phyloP scores from a whole-genome alignment of 768 basidiomycete species.

The Xerocomus potaroensis region DNA sequence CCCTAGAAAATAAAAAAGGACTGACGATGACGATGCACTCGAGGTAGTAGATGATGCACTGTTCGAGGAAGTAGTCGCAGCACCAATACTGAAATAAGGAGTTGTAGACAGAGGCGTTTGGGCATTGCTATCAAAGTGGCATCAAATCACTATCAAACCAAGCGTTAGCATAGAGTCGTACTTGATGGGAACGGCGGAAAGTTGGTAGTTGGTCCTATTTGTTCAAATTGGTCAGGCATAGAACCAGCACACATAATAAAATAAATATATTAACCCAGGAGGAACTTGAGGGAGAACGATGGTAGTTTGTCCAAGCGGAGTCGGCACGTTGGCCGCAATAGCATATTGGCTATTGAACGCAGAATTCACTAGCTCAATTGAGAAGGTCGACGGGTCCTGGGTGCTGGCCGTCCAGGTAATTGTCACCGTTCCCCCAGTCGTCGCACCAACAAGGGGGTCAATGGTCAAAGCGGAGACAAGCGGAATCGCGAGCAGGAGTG shows the following conservation, averaged over 20 bases:
- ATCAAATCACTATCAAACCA: not conserved
- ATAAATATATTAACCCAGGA: slow-evolving; percentile 32
- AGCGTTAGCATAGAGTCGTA: slow-evolving; percentile 9
- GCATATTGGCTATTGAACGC: slow-evolving; percentile 51
- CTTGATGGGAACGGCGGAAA: slow-evolving; percentile 44
- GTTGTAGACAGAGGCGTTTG: slow-evolving; percentile 39
- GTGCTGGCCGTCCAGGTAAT: slow-evolving; percentile 43
- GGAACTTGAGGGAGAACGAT: slow-evolving; percentile 47
- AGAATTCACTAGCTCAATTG: slow-evolving; percentile 45
- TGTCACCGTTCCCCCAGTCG: slow-evolving; percentile 33
- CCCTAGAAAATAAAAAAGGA: not conserved
- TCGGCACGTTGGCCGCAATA: slow-evolving; percentile 51
- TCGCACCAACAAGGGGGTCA: slow-evolving; percentile 31
- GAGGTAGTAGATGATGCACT: slow-evolving; percentile 15
- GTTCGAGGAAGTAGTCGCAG: slow-evolving; percentile 4
- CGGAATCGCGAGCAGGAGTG: slow-evolving; percentile 43
- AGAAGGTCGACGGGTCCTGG: slow-evolving; percentile 40
- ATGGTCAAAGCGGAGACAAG: slow-evolving; percentile 43
- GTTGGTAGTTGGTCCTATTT: slow-evolving; percentile 43
- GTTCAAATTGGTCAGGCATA: not conserved
- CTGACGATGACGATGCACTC: slow-evolving; percentile 3
- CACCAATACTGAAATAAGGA: slow-evolving; percentile 40
- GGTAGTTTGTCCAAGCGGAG: slow-evolving; percentile 30
- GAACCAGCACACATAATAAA: not conserved
- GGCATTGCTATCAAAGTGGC: slow-evolving; percentile 34